A percentile compares a stretch with the other conserved stretches of the same genome.
Conservation (phyloP, 169 alveolate genomes). For the Cryptosporidium sp. region DNA sequence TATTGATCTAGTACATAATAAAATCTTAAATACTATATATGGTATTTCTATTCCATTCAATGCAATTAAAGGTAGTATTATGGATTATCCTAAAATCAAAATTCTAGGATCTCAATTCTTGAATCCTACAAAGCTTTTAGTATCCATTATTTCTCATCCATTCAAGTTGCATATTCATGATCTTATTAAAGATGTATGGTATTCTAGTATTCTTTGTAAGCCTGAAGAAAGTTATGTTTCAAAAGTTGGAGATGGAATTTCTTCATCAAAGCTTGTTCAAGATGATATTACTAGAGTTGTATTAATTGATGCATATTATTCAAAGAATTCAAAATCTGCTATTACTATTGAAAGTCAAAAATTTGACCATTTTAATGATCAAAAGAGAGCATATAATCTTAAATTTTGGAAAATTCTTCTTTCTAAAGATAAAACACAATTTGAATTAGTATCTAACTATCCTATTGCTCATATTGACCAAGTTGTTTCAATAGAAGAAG, state of each 20-base stretch:
- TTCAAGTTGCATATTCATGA: slow-evolving; percentile 62
- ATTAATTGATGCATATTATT: slow-evolving; percentile 16
- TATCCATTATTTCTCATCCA: slow-evolving; percentile 51
- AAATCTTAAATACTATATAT: slow-evolving; percentile 29
- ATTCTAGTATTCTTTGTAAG: slow-evolving; percentile 14
- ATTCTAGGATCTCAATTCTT: neutral
- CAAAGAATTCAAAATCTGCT: slow-evolving; percentile 6
- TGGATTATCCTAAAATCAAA: neutral
- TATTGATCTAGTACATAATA: slow-evolving; percentile 45
- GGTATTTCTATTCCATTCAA: slow-evolving; percentile 59
- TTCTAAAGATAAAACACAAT: neutral
- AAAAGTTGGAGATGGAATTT: slow-evolving; percentile 51
- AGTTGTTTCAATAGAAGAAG: slow-evolving; percentile 38
- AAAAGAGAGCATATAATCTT: slow-evolving; percentile 17
- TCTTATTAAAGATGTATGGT: slow-evolving; percentile 9
- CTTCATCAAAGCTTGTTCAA: slow-evolving; percentile 46
- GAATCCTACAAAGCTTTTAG: slow-evolving; percentile 10
- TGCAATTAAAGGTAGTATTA: neutral
- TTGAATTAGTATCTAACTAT: slow-evolving; percentile 24
- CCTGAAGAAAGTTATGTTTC: slow-evolving; percentile 72
- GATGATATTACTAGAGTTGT: slow-evolving; percentile 7
- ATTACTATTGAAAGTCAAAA: slow-evolving; percentile 59
- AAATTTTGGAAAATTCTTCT: slow-evolving; percentile 46
- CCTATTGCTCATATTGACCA: slow-evolving; percentile 35
- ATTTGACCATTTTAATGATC: slow-evolving; percentile 8